These are phyloP conservation scores for Candida sanyaensis DNA, from an alignment of 1,139 yeast species.

Conservation along the genomic window DNA sequence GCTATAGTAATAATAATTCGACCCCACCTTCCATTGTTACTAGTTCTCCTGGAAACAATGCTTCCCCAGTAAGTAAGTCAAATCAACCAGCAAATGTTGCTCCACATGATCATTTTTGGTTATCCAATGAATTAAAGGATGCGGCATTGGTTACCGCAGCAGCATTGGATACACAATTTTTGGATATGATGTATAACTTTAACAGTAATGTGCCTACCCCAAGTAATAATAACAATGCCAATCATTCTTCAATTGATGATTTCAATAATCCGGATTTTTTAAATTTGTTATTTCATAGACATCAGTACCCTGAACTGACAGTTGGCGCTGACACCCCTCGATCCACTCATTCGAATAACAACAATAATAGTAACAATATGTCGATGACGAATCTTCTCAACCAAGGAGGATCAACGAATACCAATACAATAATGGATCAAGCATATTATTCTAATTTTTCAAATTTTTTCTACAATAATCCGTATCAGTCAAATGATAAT, in stretches of 20 bases:
- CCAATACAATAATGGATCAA: constrained; percentile 31
- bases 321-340: constrained; percentile 7
- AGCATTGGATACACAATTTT: constrained; percentile 60
- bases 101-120: constrained; percentile 53
- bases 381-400: constrained; percentile 24
- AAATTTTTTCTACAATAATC: constrained; percentile 45
- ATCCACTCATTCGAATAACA: constrained; percentile 8
- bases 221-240: constrained; percentile 8
- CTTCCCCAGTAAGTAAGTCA: constrained; percentile 1
- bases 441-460: constrained; percentile 43
- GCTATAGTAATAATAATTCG: not conserved
- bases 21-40: not conserved
- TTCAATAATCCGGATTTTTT: constrained; percentile 33
- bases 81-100: constrained; percentile 12
- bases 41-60: not conserved
- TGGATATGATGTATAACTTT: constrained; percentile 48
- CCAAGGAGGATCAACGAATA: constrained; percentile 17
- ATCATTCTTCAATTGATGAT: constrained; percentile 7
- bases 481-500: constrained; percentile 42
- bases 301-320: constrained; percentile 17
- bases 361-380: constrained; percentile 16
- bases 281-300: constrained; percentile 54
- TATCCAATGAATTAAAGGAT: constrained; percentile 68
- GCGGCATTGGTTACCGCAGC: constrained; percentile 76
- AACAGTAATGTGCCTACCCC: constrained; percentile 9